phyloP scores from a whole-genome alignment of 805 yeast genomes.

The Kodamaea lidongshanica region DNA sequence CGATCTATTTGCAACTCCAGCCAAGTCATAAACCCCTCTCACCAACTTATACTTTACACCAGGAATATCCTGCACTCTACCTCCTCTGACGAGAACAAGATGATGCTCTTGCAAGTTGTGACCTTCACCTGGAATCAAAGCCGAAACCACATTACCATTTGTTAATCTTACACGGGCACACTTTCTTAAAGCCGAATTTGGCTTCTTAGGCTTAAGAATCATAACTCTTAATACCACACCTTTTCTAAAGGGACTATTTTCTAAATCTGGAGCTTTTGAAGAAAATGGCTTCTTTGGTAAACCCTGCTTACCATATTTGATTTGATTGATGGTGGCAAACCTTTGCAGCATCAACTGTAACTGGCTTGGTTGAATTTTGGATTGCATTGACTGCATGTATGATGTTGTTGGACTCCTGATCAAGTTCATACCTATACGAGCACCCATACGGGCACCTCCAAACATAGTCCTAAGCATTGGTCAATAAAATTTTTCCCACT shows the following conservation, averaged over 20 bases:
- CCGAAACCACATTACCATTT: constrained; percentile 82
- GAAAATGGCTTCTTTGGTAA: constrained; percentile 45
- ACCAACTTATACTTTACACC: constrained; percentile 95
- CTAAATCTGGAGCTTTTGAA: constrained; percentile 73
- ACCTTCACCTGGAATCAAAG: constrained; percentile 97
- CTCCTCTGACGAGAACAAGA: constrained; percentile 95
- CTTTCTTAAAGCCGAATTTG: constrained; percentile 96
- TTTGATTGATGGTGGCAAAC: constrained; percentile 72
- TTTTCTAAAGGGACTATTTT: constrained; percentile 75
- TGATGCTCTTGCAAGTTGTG: constrained; percentile 98
- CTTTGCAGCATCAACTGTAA: constrained; percentile 32
- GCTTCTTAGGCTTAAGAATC: constrained; percentile 96
- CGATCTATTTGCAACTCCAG: constrained; percentile 89
- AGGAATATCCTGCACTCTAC: constrained; percentile 95
- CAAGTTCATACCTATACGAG: too few relatives aligned
- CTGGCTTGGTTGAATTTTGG: constrained; percentile 9
- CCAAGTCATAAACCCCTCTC: constrained; percentile 88
- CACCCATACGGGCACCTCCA: constrained; percentile 2
- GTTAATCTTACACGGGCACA: constrained; percentile 91
- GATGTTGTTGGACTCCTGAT: constrained; percentile 9
- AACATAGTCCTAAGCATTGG: constrained; percentile 18
- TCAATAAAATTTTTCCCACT: neutral
- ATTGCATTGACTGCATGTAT: constrained; percentile 12
- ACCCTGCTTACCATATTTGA: constrained; percentile 56
- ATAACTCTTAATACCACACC: constrained; percentile 93